Conservation (phyloP, 2,329 filamentous ascomycete species). For the Xylaria sp. region DNA sequence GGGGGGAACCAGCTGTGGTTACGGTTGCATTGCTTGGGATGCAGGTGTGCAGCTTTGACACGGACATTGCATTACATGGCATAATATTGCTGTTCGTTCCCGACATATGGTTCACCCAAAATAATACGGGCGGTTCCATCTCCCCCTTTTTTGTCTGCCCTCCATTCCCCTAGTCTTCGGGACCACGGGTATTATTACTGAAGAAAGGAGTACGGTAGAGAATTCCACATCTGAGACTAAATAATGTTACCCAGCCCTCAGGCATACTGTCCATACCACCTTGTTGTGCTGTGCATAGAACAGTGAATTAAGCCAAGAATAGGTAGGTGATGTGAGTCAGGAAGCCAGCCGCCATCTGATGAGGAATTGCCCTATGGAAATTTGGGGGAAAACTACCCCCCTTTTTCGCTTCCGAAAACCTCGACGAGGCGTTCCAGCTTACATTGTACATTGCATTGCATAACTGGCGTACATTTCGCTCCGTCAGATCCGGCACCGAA, state of each 20-base stretch:
- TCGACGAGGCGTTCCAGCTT: neutral
- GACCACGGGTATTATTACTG: neutral
- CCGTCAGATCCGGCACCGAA: constrained; percentile 18
- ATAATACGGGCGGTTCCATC: neutral
- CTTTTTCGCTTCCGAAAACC: neutral
- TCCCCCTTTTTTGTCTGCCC: neutral
- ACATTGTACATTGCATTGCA: constrained; percentile 15
- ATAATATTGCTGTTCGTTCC: constrained; percentile 8
- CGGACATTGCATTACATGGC: constrained; percentile 2
- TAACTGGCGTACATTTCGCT: neutral
- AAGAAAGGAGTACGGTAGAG: neutral
- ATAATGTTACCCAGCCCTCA: neutral
- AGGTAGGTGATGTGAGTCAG: neutral
- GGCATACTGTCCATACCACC: neutral
- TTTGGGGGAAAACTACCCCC: neutral
- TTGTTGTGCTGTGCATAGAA: neutral
- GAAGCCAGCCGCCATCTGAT: neutral
- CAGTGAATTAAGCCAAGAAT: neutral
- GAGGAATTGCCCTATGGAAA: neutral
- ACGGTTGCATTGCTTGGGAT: constrained; percentile 6
- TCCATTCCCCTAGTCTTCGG: neutral
- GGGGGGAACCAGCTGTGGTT: no score
- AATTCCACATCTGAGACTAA: neutral
- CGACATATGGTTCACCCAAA: constrained; percentile 6
- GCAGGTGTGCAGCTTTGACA: constrained; percentile 3